These are phyloP conservation scores for Eucalyptus marginata DNA, from an alignment of 345 rosid species.

Conservation along the genomic window DNA sequence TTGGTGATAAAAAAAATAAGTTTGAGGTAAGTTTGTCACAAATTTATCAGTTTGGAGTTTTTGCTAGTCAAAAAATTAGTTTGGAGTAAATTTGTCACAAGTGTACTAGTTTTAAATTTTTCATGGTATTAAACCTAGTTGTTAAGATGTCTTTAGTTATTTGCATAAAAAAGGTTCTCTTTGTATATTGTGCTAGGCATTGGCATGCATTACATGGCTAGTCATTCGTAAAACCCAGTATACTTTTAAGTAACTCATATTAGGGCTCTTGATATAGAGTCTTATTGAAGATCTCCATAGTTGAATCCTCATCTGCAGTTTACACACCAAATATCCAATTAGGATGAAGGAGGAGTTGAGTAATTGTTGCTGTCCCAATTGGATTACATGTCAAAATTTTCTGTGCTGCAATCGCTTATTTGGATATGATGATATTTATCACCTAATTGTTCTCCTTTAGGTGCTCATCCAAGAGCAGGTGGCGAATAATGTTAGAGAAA, in stretches of 20 bases:
- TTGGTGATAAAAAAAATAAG: too few species aligned
- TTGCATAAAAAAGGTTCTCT: background rate
- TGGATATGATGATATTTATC: background rate
- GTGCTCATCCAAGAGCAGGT: constrained; percentile 46
- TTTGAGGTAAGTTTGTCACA: too few species aligned
- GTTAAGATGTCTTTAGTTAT: background rate
- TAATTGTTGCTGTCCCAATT: background rate
- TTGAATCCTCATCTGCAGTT: background rate
- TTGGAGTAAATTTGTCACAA: too few species aligned
- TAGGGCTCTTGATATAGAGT: background rate
- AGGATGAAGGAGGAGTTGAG: background rate
- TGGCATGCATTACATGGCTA: background rate
- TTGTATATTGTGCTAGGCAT: background rate
- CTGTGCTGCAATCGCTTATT: background rate
- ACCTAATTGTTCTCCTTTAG: constrained; percentile 12
- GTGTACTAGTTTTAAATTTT: too few species aligned
- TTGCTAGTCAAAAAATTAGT: too few species aligned
- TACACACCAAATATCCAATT: background rate
- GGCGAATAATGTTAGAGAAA: constrained; percentile 13
- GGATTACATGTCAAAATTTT: background rate
- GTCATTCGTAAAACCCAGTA: background rate
- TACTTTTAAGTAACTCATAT: background rate
- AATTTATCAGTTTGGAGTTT: too few species aligned
- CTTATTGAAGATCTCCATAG: background rate
- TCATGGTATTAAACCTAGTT: background rate